Evolutionary conservation across 1,139 yeast genomes (phyloP).

Genomic region (Pichia sp.): DNA sequence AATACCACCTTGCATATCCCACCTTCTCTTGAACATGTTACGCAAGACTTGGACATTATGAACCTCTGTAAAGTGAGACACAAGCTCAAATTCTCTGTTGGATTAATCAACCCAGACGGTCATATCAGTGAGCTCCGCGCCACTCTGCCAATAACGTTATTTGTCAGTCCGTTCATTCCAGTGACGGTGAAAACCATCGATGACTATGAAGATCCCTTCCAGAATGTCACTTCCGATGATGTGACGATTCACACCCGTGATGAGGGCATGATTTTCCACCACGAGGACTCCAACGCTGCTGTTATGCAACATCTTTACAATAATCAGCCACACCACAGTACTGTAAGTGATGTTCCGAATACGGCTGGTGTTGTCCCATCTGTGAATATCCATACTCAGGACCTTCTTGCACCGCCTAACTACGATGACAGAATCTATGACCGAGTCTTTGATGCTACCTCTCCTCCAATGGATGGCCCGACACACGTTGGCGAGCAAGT

Average conservation of each 20-base stretch:
- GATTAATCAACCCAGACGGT: constrained; percentile 19
- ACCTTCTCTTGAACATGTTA: constrained; percentile 60
- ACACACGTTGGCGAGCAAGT: too few species aligned
- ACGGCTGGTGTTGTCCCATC: too few species aligned
- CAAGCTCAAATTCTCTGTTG: constrained; percentile 40
- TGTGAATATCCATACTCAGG: constrained; percentile 23
- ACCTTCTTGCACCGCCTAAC: constrained; percentile 77
- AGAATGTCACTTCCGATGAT: constrained; percentile 21
- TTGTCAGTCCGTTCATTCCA: constrained; percentile 77
- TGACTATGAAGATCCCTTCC: constrained; percentile 22
- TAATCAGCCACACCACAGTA: too few species aligned
- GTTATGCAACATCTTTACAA: too few species aligned
- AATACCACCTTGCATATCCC: constrained; percentile 58
- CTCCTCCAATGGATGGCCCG: too few species aligned
- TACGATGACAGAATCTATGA: constrained; percentile 85
- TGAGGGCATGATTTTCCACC: constrained; percentile 21
- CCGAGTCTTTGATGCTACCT: constrained; percentile 57
- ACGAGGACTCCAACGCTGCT: constrained; percentile 13
- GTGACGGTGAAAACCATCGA: constrained; percentile 43
- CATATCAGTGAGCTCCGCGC: constrained; percentile 65
- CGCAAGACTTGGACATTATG: constrained; percentile 75
- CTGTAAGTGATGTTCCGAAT: too few species aligned
- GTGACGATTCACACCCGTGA: constrained; percentile 21
- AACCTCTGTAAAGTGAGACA: constrained; percentile 59
- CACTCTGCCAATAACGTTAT: constrained; percentile 54